These are phyloP conservation scores for Rhodosorus marinus DNA, from an alignment of 23 red algal genomes.

Conservation along the genomic window DNA sequence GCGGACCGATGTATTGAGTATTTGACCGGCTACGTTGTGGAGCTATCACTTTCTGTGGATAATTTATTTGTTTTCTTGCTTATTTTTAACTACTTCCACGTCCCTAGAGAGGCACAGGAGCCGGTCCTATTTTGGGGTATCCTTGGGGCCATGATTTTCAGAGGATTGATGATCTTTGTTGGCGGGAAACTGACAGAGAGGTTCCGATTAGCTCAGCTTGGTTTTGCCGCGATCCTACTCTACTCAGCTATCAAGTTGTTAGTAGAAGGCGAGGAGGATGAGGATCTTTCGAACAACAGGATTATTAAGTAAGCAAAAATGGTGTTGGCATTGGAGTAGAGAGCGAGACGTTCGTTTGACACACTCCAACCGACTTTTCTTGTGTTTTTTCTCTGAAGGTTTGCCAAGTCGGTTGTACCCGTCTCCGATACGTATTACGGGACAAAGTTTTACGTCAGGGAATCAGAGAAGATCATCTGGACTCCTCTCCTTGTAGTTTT, in stretches of 20 bases:
- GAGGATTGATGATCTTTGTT: constrained; percentile 60
- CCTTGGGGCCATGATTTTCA: constrained; percentile 41
- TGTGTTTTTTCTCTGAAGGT: no score
- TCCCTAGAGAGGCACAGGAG: constrained; percentile 54
- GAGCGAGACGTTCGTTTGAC: no score
- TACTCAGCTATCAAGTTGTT: constrained; percentile 49
- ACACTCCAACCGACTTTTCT: no score
- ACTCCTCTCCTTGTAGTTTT: constrained; percentile 80
- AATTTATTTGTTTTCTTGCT: constrained; percentile 96
- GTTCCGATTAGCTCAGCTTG: constrained; percentile 47
- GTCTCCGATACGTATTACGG: constrained; percentile 31
- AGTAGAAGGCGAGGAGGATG: constrained; percentile 37
- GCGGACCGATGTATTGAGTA: no score
- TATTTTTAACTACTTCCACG: constrained; percentile 76
- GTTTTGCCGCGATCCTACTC: constrained; percentile 47
- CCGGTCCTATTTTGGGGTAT: constrained; percentile 72
- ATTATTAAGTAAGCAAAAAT: constrained; percentile 38
- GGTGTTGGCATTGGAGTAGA: no score
- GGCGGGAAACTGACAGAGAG: constrained; percentile 54
- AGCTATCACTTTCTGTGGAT: constrained; percentile 77
- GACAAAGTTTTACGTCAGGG: constrained; percentile 31
- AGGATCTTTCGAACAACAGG: constrained; percentile 5
- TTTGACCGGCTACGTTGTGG: constrained; percentile 72
- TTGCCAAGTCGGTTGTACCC: constrained; percentile 17
- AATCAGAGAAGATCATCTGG: constrained; percentile 8